These are phyloP conservation scores for Eutrema yunnanense DNA, from an alignment of 345 rosid species.

Conservation along the genomic window DNA sequence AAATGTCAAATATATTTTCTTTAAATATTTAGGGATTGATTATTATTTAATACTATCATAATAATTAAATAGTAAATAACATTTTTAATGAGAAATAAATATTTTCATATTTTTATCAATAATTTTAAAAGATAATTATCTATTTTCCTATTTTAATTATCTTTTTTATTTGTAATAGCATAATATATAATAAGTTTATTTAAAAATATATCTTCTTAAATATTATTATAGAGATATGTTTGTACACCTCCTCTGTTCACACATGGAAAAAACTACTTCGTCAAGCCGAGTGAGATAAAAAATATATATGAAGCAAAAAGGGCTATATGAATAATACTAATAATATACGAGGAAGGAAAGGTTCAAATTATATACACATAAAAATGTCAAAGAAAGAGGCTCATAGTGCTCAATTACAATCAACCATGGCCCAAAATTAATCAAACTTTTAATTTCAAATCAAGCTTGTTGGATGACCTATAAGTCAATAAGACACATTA, in stretches of 20 bases:
- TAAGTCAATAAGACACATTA: conserved; percentile 20
- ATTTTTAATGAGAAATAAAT: too few relatives aligned
- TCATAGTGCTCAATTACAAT: conserved; percentile 24
- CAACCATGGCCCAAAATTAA: conserved; percentile 16
- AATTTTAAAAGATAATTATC: too few relatives aligned
- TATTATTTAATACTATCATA: too few relatives aligned
- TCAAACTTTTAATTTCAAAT: neutral
- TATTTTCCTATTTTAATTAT: too few relatives aligned
- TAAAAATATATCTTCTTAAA: too few relatives aligned
- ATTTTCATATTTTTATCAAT: too few relatives aligned
- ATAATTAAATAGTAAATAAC: too few relatives aligned
- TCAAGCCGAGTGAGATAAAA: neutral
- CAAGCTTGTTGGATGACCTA: conserved; percentile 22
- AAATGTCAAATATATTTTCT: too few relatives aligned
- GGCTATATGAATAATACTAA: neutral
- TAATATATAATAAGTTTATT: too few relatives aligned
- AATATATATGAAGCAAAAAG: neutral
- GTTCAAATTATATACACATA: conserved; percentile 4
- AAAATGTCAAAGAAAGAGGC: conserved; percentile 34
- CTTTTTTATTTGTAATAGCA: too few relatives aligned
- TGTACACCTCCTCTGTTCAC: conserved; percentile 7
- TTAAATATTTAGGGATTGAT: too few relatives aligned
- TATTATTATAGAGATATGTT: neutral
- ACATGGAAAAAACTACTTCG: neutral
- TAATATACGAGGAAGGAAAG: neutral